Evolutionary conservation across 257 asterid species (phyloP), one percentile per base, ranked within the genome.

Genomic region (Jacaranda mimosifolia): DNA sequence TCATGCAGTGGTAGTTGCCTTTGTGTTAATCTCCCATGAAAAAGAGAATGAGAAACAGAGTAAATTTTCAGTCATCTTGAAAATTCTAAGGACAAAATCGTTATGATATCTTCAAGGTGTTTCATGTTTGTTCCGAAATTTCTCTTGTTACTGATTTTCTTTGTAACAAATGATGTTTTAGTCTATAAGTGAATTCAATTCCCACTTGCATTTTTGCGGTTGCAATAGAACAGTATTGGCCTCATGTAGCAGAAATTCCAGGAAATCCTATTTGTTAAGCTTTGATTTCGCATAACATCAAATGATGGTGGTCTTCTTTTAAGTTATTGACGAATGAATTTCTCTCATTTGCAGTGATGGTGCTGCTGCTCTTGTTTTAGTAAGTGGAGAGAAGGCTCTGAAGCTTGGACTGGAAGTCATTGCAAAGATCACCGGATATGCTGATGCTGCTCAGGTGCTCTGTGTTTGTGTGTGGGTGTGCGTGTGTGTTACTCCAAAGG

Each of bases 401-500:
- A 78, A 83, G 78, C 95, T 90, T 68, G 91, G 95, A 63, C 83
- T 90, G 17, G 59, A 82, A 53, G 89, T 90, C 39, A 85, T 90
- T 74, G 95, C 86, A 60, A 90, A 90, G 84, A 90, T 90, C 75
- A 76, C 70, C 17, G 95, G 95, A 71, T 90, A 85, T 73, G 95
- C 91, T 17, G 95, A 90, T 81, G 95, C 95, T 53, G 95, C 95
- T 56, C 88, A 90, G 91, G 95, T 90, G 83, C 80, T 48, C 43
- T 45, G 9, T 51, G 21, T 26, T 8, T 59, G 35, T 38, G 8
- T 48, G n/a, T 62, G 49, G 0, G 38, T 75, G 21, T 65, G 9
- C 17, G 9, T 38, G n/a, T 67, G 14, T 67, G 51, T 67, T 9
- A 36, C 62, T 19, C 46, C 26, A 70, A 60, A 58, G 74, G 60